These are phyloP conservation scores for Scolecobasidium constrictum DNA, from an alignment of 2,329 filamentous ascomycete genomes.

Conservation along the genomic window DNA sequence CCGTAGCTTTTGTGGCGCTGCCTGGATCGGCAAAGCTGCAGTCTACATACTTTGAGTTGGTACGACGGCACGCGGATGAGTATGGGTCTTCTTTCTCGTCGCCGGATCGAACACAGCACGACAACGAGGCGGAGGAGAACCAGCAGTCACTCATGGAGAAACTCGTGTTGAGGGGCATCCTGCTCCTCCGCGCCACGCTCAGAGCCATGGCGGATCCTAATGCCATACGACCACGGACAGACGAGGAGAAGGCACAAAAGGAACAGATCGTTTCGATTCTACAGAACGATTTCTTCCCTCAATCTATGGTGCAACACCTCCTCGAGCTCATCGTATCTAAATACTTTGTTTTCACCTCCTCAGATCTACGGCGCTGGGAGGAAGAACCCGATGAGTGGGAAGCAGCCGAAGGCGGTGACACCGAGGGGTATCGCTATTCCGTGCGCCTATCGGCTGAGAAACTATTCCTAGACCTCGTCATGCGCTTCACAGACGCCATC, in stretches of 20 bases:
- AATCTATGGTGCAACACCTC: slow-evolving; percentile 67
- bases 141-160: slow-evolving; percentile 57
- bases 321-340: slow-evolving; percentile 77
- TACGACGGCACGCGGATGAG: slow-evolving; percentile 63
- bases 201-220: slow-evolving; percentile 74
- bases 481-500: slow-evolving; percentile 63
- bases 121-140: slow-evolving; percentile 33
- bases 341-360: slow-evolving; percentile 77
- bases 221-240: slow-evolving; percentile 75
- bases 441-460: slow-evolving; percentile 89
- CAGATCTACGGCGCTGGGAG: slow-evolving; percentile 84
- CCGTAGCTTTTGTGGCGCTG: slow-evolving; percentile 71
- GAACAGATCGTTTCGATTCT: slow-evolving; percentile 57
- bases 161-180: slow-evolving; percentile 69
- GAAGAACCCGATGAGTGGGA: slow-evolving; percentile 96
- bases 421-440: slow-evolving; percentile 84
- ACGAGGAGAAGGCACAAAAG: slow-evolving; percentile 45
- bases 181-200: slow-evolving; percentile 71
- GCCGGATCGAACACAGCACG: slow-evolving; percentile 19
- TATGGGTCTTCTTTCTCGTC: slow-evolving; percentile 41
- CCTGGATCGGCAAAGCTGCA: slow-evolving; percentile 70
- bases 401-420: slow-evolving; percentile 71
- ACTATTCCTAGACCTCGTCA: slow-evolving; percentile 81
- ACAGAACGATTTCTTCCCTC: slow-evolving; percentile 62
- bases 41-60: slow-evolving; percentile 71